Percentiles rank a stretch among this genome's conserved stretches.
These are phyloP conservation scores for Starmerella kuoi DNA, from an alignment of 805 yeast genomes.

Conservation along the genomic window DNA sequence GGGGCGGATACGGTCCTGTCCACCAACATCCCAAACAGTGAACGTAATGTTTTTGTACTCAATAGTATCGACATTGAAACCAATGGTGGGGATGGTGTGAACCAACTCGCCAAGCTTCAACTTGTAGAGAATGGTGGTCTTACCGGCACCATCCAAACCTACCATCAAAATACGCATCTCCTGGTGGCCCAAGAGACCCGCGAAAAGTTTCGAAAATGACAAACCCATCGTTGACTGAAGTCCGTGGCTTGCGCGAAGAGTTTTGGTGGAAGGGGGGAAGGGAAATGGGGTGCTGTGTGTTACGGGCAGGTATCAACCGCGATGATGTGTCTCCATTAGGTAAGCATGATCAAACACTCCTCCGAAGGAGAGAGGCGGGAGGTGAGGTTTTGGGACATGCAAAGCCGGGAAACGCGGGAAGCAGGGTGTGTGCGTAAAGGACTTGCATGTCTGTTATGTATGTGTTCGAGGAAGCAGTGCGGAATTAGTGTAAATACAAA, in stretches of 20 bases:
- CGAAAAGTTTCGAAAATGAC: constrained; percentile 84
- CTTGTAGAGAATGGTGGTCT: constrained; percentile 90
- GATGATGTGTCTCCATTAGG: constrained; percentile 19
- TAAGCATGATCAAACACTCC: too few relatives aligned
- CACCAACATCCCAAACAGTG: constrained; percentile 99
- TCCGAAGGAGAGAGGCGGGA: too few relatives aligned
- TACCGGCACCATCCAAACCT: constrained; percentile 97
- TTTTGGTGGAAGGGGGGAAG: constrained; percentile 10
- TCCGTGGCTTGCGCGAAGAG: constrained; percentile 9
- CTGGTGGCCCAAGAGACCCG: constrained; percentile 92
- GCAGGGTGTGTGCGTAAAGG: too few relatives aligned
- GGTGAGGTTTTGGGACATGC: too few relatives aligned
- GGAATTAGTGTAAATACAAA: too few relatives aligned
- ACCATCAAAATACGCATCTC: constrained; percentile 98
- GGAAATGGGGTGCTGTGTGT: constrained; percentile 7
- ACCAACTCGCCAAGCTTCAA: constrained; percentile 92
- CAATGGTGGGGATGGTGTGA: constrained; percentile 92
- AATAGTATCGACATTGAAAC: constrained; percentile 94
- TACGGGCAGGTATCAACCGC: constrained; percentile 2
- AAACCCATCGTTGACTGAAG: constrained; percentile 56
- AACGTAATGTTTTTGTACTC: constrained; percentile 94
- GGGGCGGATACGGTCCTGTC: constrained; percentile 98
- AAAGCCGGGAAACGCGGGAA: too few relatives aligned
- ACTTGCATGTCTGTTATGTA: too few relatives aligned
- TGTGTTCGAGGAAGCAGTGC: too few relatives aligned